Evolutionary conservation across 106 monocot species (phyloP), one percentile per base, ranked within the genome.

Genomic region (Dioscorea zingiberensis): DNA sequence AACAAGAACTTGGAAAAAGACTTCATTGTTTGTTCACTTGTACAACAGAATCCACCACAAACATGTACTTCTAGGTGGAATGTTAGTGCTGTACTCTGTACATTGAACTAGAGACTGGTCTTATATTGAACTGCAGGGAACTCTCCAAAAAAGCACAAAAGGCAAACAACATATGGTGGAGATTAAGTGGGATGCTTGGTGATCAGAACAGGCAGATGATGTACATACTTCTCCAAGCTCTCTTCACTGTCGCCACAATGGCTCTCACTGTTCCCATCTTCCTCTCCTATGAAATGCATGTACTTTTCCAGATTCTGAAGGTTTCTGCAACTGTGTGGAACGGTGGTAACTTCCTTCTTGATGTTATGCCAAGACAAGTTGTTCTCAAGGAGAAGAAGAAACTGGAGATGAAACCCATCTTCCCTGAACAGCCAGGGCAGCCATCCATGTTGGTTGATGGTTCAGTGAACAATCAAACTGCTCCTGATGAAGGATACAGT

Each of bases 121-220:
- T 1, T 6, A 2, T 1, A 38, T 38, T 38, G 4, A 18, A 23
- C 19, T 51, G 18, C 83, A 99, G 98, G 76, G 98, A 89, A 60
- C 84, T 99, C 15, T 99, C 98, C 7, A 99, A 99, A 84, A 99
- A 93, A 72, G 93, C 98, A 38, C 93, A 89, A 57, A 99, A 89
- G 75, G 86, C 92, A 53, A 93, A 99, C 67, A 93, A 83, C 54
- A 64, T 85, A 16, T 84, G 93, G 83, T 99, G 98, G 93, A 66
- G 84, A 53, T 29, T 99, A 12, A 99, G 93, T 46, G 98, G 98
- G 18, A 18, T 78, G 54, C 80, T 99, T 3, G 98, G 98, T 7
- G 98, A 99, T 56, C 64, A 85, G 68, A 93, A 99, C 49, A 74
- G 98, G 13, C 89, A 77, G 7, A 25, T 77, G 3, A 99, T 99